Conservation (phyloP, 768 basidiomycete species). For the Naganishia randhawae region DNA sequence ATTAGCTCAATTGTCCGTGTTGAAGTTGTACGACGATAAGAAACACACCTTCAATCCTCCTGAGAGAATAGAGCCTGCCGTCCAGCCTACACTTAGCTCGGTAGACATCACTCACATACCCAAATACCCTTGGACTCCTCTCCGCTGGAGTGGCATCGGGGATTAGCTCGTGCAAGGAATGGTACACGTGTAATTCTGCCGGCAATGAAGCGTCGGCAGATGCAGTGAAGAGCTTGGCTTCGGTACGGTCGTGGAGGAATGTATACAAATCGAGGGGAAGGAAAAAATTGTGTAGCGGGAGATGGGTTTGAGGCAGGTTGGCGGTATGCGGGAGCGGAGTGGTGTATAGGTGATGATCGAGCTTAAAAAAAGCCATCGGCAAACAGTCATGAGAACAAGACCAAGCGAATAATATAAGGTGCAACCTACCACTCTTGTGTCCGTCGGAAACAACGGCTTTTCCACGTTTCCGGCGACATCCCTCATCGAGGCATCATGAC, state of each 20-base stretch:
- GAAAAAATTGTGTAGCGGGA: conserved; percentile 61
- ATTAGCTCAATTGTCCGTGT: conserved; percentile 3
- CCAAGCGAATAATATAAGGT: not conserved
- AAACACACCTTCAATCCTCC: conserved; percentile 79
- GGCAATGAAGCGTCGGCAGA: conserved; percentile 62
- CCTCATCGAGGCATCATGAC: not conserved
- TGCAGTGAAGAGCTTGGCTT: conserved; percentile 41
- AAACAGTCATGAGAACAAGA: not conserved
- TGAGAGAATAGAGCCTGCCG: conserved; percentile 69
- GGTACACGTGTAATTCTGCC: conserved; percentile 84
- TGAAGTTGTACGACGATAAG: not conserved
- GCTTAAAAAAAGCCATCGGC: conserved; percentile 53
- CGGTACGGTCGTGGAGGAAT: conserved; percentile 46
- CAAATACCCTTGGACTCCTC: conserved; percentile 70
- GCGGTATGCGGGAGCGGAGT: conserved; percentile 59
- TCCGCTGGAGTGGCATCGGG: conserved; percentile 53
- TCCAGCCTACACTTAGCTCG: conserved; percentile 73
- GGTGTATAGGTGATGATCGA: conserved; percentile 91
- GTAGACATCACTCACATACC: conserved; percentile 79
- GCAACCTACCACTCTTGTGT: conserved; percentile 16
- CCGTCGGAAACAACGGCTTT: conserved; percentile 24
- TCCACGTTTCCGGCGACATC: conserved; percentile 7
- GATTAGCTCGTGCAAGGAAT: conserved; percentile 78
- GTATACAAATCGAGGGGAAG: conserved; percentile 65
- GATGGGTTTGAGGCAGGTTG: conserved; percentile 55